Conservation (phyloP, 495 filamentous ascomycete genomes). For the Penicillium coprophilum region DNA sequence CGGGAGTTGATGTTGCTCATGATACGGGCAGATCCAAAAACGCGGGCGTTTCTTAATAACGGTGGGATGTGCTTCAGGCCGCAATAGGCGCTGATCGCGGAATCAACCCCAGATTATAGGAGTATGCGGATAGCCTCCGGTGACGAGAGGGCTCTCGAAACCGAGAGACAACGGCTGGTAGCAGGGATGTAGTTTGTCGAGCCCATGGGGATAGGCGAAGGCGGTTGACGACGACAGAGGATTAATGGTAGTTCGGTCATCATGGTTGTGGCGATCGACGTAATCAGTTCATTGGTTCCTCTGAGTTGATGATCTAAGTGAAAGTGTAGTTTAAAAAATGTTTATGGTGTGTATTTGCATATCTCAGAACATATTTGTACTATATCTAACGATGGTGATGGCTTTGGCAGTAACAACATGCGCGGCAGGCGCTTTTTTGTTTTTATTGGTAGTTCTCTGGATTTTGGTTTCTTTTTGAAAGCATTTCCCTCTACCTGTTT, state of each 20-base stretch:
- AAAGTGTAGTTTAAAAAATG: too few relatives aligned
- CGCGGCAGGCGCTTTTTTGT: too few relatives aligned
- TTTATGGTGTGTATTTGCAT: too few relatives aligned
- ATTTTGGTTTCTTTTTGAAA: too few relatives aligned
- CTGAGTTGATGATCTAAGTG: too few relatives aligned
- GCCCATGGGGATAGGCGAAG: slow-evolving; percentile 29
- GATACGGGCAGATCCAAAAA: slow-evolving; percentile 84
- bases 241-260: slow-evolving; percentile 22
- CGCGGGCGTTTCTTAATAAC: slow-evolving; percentile 81
- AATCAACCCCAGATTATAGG: slow-evolving; percentile 29
- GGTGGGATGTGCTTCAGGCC: slow-evolving; percentile 62
- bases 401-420: too few relatives aligned
- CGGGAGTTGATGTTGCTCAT: slow-evolving; percentile 86
- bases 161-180: slow-evolving; percentile 12
- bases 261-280: slow-evolving; percentile 33
- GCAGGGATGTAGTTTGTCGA: slow-evolving; percentile 12
- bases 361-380: too few relatives aligned
- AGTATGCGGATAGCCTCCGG: slow-evolving; percentile 41
- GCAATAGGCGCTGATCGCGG: slow-evolving; percentile 35
- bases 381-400: too few relatives aligned
- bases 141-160: slow-evolving; percentile 29
- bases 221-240: slow-evolving; percentile 25
- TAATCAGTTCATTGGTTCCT: too few relatives aligned
- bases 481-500: too few relatives aligned
- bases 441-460: too few relatives aligned